Base-by-base conservation (phyloP, 345 rosid genomes). In the Populus simonii region DNA sequence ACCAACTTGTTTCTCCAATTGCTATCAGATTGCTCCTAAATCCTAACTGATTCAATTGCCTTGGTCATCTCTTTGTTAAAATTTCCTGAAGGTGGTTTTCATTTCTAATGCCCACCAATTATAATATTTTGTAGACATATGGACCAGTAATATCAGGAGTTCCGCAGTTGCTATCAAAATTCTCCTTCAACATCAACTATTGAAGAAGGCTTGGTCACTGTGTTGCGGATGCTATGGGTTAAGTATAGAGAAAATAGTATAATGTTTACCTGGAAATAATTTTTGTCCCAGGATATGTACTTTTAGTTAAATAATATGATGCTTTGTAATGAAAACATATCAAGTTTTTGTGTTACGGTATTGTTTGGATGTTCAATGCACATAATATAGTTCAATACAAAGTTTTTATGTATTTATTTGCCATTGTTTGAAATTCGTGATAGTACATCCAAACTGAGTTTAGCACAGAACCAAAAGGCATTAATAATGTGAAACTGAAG, bases 81-180 rank as follows among this genome's bases (percentile, higher is more conserved):
- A 53, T 35, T 33, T 49, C 23, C 9, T 74, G 20, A 27, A 35
- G 25, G 22, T n/a, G 25, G 15, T 57, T 73, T 70, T 76, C 74
- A 22, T 31, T 43, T 71, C 22, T 61, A 23, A 81, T 73, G 12
- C 23, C 16, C 43, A 53, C 74, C 22, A 3, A 15, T 29, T 71
- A 13, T 69, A 66, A 23, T 36, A 11, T 72, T 66, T 71, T 89
- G 84, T 83, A 92, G 97, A 91, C 94, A 71, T 90, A 94, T 68
- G 98, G 96, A 70, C 89, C 86, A 0, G 66, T 91, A 78, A 92
- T 94, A 80, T 78, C 95, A 33, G 89, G 89, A 82, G 86, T 91
- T 33, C 98, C 98, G 2, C 92, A 87, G 82, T 86, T 92, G 86
- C 88, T 94, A 29, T 92, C 97, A 0, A 89, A 89, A 72, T 90